Conservation (phyloP, 768 basidiomycete species). For the Cubamyces lactineus region DNA sequence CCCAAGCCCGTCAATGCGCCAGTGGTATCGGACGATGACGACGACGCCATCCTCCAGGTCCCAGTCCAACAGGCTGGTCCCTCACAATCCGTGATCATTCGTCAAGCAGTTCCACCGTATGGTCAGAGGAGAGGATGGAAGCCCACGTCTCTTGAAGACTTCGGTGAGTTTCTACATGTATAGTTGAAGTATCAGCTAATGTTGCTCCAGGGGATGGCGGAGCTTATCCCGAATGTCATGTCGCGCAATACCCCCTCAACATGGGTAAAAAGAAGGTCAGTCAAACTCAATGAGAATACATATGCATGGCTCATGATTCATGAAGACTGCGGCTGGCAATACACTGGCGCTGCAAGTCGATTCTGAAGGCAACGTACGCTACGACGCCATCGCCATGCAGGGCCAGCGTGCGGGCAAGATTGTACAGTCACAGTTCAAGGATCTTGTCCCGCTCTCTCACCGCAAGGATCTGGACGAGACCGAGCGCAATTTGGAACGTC, state of each 20-base stretch:
- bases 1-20: conserved; percentile 66
- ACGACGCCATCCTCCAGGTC: conserved; percentile 43
- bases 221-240: conserved; percentile 91
- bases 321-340: conserved; percentile 85
- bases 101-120: conserved; percentile 74
- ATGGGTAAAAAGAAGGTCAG: conserved; percentile 94
- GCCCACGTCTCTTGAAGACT: conserved; percentile 81
- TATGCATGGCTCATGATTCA: conserved; percentile 2
- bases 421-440: conserved; percentile 96
- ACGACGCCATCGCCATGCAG: conserved; percentile 96
- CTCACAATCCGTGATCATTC: conserved; percentile 49
- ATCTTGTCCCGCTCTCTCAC: conserved; percentile 89
- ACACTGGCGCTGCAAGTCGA: conserved; percentile 97
- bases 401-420: conserved; percentile 86
- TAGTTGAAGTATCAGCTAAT: conserved; percentile 10
- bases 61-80: conserved; percentile 33
- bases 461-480: conserved; percentile 85
- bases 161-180: conserved; percentile 53
- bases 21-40: conserved; percentile 62
- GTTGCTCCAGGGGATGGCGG: conserved; percentile 70
- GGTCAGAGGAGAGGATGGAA: conserved; percentile 87
- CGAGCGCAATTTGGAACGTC: conserved; percentile 82
- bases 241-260: conserved; percentile 95
- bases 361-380: conserved; percentile 93
- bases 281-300: neutral